Base-by-base conservation (phyloP, 495 filamentous ascomycete species). In the Echria macrotheca region DNA sequence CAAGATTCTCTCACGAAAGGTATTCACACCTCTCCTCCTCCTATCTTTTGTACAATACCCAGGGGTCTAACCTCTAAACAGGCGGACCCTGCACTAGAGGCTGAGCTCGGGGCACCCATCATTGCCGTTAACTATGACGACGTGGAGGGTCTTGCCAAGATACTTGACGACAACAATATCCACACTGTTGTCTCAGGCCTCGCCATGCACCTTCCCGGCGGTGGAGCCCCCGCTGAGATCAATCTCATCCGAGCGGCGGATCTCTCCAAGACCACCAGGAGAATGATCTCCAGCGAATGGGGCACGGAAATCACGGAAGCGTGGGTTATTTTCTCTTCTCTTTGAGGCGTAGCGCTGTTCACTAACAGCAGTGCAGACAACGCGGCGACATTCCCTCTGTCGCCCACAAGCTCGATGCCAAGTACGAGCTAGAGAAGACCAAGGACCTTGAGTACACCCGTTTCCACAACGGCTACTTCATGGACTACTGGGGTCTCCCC, bases 401-500 rank as follows among this genome's bases (percentile, higher is more conserved):
- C 19, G 47, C 52, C 26, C 50, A 52, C 33, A 56, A 59, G 25
- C 31, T 52, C 41, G 45, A 54, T 1, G 50, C 56, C 21, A 23
- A 54, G 5, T 36, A 57, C 1, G 56, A 42, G 9, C 51, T 68
- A 47, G 40, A 56, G 17, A 48, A 52, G 17, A 56, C 57, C 9
- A 31, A 29, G 11, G 46, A 55, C 18, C 68, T 81, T 14, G 62
- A 78, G 48, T 76, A 61, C 37, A 82, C 77, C 23, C 57, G 63
- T 4, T 64, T 80, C 25, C 60, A 67, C 29, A 72, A 67, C 21
- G 79, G 76, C 2, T 73, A 69, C 56, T 79, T 80, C 52, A 70
- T 79, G 61, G 76, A 82, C 54, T 79, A 78, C 56, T 80, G 63
- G 59, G 73, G 70, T 24, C 68, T 76, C 61, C 76, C 74, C 15